Evolutionary conservation across 192 early-diverging fungal species (phyloP).

Genomic region (Backusella sp.): DNA sequence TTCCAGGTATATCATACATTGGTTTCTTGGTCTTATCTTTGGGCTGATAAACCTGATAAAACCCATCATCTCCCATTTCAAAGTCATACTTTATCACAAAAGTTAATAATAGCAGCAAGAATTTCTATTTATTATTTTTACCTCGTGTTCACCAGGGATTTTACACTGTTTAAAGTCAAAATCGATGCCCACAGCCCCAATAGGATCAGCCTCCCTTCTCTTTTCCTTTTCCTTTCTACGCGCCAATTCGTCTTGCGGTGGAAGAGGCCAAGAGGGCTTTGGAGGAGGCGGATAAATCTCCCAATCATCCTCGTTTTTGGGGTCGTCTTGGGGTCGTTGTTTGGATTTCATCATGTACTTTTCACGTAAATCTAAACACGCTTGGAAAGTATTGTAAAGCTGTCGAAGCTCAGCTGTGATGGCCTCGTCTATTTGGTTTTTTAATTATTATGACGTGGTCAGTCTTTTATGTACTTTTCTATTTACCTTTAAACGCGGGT

Average conservation of each 20-base stretch:
- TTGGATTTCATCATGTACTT: constrained; percentile 78
- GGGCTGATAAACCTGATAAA: constrained; percentile 22
- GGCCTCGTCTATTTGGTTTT: constrained; percentile 14
- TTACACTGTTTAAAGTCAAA: constrained; percentile 40
- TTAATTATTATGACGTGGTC: no score
- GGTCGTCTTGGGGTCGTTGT: constrained; percentile 81
- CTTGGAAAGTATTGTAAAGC: constrained; percentile 60
- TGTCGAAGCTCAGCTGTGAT: constrained; percentile 61
- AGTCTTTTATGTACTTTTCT: not conserved
- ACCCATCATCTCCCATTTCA: constrained; percentile 15
- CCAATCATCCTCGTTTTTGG: constrained; percentile 77
- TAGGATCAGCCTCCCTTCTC: constrained; percentile 31
- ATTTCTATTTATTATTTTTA: not conserved
- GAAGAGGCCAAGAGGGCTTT: constrained; percentile 61
- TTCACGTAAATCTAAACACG: constrained; percentile 76
- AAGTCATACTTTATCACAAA: constrained; percentile 7
- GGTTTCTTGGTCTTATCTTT: constrained; percentile 7
- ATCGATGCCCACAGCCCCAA: constrained; percentile 39
- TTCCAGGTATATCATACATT: constrained; percentile 14
- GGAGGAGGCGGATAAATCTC: constrained; percentile 87
- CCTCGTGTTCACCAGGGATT: constrained; percentile 39
- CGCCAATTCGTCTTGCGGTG: constrained; percentile 20
- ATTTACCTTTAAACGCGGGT: not conserved
- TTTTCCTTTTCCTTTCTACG: constrained; percentile 25
- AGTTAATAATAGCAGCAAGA: not conserved